These are phyloP conservation scores for Fusarium subtropicale DNA, from an alignment of 2,329 filamentous ascomycete genomes.

Conservation along the genomic window DNA sequence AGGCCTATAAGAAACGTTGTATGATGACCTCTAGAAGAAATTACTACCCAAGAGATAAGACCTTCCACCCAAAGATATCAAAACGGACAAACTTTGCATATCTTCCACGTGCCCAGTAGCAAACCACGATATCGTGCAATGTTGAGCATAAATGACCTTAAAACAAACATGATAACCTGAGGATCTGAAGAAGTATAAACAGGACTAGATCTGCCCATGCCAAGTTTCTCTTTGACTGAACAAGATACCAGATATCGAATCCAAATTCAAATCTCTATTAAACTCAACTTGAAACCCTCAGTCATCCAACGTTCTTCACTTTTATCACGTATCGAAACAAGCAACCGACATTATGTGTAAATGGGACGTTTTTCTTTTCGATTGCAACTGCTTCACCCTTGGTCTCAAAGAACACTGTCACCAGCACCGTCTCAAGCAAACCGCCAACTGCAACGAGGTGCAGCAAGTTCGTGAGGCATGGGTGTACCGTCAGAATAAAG, in stretches of 20 bases:
- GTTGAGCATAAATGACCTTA: neutral
- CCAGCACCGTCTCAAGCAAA: slow-evolving; percentile 13
- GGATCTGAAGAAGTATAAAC: neutral
- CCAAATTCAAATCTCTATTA: neutral
- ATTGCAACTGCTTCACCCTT: slow-evolving; percentile 21
- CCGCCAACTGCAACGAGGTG: slow-evolving; percentile 19
- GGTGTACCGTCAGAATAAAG: slow-evolving; percentile 20
- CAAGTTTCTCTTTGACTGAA: neutral
- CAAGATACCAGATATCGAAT: neutral
- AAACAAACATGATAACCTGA: too few species aligned
- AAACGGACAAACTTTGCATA: slow-evolving; percentile 6
- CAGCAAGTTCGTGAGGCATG: slow-evolving; percentile 32
- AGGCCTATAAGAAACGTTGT: neutral
- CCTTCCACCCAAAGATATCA: neutral
- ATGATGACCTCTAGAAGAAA: neutral
- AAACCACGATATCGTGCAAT: slow-evolving; percentile 1
- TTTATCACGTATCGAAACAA: neutral
- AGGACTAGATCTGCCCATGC: neutral
- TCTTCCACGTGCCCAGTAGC: neutral
- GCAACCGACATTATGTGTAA: slow-evolving; percentile 23
- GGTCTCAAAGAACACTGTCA: slow-evolving; percentile 31
- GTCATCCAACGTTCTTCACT: neutral
- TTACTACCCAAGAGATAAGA: neutral
- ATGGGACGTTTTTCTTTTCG: slow-evolving; percentile 31
- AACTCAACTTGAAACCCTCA: neutral